Conservation (phyloP, 225 moss, liverwort and hornwort genomes). For the Bryoerythrophyllum caledonicum region DNA sequence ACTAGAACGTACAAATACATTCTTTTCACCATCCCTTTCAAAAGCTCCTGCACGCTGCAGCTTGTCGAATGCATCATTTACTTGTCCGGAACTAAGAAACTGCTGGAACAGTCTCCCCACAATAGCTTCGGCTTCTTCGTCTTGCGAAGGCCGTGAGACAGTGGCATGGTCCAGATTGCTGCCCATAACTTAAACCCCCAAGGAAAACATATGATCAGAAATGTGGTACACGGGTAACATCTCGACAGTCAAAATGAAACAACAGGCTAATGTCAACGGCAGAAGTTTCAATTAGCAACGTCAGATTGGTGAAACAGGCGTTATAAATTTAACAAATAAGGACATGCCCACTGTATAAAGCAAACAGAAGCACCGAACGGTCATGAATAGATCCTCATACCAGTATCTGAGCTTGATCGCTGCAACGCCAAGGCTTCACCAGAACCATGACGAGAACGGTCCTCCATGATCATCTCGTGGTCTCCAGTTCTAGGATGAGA, state of each 20-base stretch:
- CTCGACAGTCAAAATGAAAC: neutral
- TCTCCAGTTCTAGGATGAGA: constrained; percentile 48
- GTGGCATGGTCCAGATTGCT: constrained; percentile 41
- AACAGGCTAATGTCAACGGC: neutral
- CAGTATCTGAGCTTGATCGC: constrained; percentile 56
- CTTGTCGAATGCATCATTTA: constrained; percentile 68
- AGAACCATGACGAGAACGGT: constrained; percentile 39
- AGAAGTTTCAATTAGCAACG: neutral
- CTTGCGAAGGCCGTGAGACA: constrained; percentile 61
- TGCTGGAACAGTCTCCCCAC: constrained; percentile 91
- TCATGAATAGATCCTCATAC: constrained; percentile 28
- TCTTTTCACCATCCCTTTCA: constrained; percentile 88
- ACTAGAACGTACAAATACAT: constrained; percentile 85
- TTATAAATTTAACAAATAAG: neutral
- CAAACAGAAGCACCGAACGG: constrained; percentile 18
- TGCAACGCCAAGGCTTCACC: constrained; percentile 45
- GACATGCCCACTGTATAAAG: neutral
- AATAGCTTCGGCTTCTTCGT: constrained; percentile 90
- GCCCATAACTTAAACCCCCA: constrained; percentile 26
- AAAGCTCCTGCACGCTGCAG: constrained; percentile 84
- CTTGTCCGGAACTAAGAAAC: constrained; percentile 68
- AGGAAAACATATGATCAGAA: constrained; percentile 4
- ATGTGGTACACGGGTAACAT: neutral
- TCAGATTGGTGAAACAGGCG: neutral
- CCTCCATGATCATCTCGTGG: constrained; percentile 54